Conservation (phyloP, 192 early-diverging fungal species). For the Polychytrium aggregatum region DNA sequence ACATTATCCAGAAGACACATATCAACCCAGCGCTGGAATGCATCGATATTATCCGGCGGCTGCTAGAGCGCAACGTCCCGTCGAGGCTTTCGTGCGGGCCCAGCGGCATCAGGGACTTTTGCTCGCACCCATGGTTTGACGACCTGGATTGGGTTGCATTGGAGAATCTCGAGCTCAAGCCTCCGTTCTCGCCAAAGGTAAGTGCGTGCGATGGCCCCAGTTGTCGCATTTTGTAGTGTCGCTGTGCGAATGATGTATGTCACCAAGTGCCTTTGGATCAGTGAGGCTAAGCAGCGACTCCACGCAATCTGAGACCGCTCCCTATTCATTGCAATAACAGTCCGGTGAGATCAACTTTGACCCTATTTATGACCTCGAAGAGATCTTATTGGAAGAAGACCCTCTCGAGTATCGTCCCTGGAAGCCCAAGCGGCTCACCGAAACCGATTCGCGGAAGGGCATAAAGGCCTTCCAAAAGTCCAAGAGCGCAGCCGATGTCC, state of each 20-base stretch:
- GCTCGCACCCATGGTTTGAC: constrained; percentile 35
- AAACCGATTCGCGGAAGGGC: too few relatives aligned
- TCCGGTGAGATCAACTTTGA: too few relatives aligned
- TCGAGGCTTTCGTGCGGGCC: constrained; percentile 66
- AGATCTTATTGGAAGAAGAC: constrained; percentile 57
- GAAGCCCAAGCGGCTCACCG: too few relatives aligned
- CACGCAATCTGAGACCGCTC: too few relatives aligned
- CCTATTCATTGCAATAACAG: too few relatives aligned
- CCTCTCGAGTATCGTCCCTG: constrained; percentile 43
- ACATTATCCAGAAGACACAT: constrained; percentile 12
- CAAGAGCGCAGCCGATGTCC: too few relatives aligned
- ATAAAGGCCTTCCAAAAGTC: too few relatives aligned
- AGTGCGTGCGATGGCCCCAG: too few relatives aligned
- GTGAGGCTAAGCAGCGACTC: too few relatives aligned
- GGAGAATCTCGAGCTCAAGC: constrained; percentile 18
- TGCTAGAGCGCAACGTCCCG: constrained; percentile 59
- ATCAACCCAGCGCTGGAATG: constrained; percentile 8
- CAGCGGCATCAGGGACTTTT: constrained; percentile 50
- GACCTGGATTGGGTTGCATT: constrained; percentile 39
- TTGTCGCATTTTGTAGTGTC: too few relatives aligned
- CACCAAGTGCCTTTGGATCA: too few relatives aligned
- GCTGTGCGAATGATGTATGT: too few relatives aligned
- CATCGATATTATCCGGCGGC: constrained; percentile 14
- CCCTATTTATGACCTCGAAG: constrained; percentile 64
- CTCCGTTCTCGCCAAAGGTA: constrained; percentile 41